phyloP scores from a whole-genome alignment of 2,329 filamentous ascomycete genomes.

The Thelonectria olida region DNA sequence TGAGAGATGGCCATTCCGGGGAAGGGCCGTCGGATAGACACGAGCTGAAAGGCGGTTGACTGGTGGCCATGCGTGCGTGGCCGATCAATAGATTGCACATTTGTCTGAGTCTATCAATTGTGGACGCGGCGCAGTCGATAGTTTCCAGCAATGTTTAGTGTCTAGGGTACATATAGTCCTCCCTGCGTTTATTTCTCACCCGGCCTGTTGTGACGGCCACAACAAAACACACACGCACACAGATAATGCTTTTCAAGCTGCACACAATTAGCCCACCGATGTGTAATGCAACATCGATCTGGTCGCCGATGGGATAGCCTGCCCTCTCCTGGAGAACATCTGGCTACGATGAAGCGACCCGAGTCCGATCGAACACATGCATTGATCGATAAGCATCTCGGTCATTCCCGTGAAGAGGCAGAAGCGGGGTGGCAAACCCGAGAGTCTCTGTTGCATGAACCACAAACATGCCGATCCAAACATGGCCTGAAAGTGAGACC shows the following conservation, averaged over 20 bases:
- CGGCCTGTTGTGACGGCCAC: not conserved
- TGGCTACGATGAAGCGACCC: not conserved
- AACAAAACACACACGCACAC: not conserved
- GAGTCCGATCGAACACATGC: not conserved
- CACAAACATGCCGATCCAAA: too few species aligned
- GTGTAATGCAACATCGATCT: not conserved
- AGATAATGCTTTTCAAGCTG: not conserved
- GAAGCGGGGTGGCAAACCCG: not conserved
- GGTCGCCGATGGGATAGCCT: slow-evolving; percentile 12
- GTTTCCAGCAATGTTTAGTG: not conserved
- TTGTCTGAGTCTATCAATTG: not conserved
- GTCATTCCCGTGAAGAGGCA: not conserved
- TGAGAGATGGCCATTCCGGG: not conserved
- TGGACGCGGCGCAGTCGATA: too few species aligned
- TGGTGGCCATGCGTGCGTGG: not conserved
- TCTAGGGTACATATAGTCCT: not conserved
- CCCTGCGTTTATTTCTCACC: not conserved
- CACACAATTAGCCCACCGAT: not conserved
- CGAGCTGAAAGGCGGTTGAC: not conserved
- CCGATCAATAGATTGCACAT: not conserved
- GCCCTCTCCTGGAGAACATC: not conserved
- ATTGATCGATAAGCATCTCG: not conserved
- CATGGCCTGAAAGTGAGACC: not conserved
- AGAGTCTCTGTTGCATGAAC: not conserved
- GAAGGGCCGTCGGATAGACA: not conserved